These are phyloP conservation scores for Chloris gayana DNA, from an alignment of 176 grass and related monocot genomes.

Conservation along the genomic window DNA sequence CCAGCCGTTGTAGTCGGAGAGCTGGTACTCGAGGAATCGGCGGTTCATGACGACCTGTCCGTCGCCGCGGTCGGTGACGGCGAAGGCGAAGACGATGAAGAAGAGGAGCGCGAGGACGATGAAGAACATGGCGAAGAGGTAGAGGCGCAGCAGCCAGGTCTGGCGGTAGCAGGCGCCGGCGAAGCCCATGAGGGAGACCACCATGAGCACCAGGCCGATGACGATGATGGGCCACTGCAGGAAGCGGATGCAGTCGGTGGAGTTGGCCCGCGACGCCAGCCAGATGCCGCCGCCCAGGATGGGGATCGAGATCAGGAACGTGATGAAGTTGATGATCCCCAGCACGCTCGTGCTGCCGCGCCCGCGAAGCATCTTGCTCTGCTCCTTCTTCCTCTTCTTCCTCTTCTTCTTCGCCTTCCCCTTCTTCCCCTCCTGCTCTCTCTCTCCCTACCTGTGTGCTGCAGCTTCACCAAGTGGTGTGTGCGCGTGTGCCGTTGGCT, in stretches of 20 bases:
- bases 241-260: constrained; percentile 92
- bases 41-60: constrained; percentile 85
- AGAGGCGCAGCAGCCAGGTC: constrained; percentile 85
- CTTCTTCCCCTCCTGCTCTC: neutral
- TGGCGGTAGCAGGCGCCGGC: constrained; percentile 89
- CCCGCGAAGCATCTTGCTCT: constrained; percentile 64
- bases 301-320: constrained; percentile 87
- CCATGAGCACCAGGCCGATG: constrained; percentile 74
- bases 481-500: neutral
- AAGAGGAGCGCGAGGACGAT: constrained; percentile 81
- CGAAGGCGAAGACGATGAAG: constrained; percentile 98
- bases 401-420: neutral
- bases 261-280: constrained; percentile 68
- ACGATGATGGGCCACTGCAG: constrained; percentile 97
- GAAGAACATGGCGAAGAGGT: constrained; percentile 99
- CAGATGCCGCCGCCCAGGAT: constrained; percentile 93
- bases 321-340: constrained; percentile 82
- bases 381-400: neutral
- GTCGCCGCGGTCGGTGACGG: constrained; percentile 85
- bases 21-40: constrained; percentile 85
- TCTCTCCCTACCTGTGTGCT: neutral
- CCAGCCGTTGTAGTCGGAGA: constrained; percentile 81
- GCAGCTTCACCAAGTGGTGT: neutral
- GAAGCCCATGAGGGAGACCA: constrained; percentile 83
- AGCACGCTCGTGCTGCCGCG: constrained; percentile 58